phyloP scores from a whole-genome alignment of 495 filamentous ascomycete species.

The Penicillium odoratum region DNA sequence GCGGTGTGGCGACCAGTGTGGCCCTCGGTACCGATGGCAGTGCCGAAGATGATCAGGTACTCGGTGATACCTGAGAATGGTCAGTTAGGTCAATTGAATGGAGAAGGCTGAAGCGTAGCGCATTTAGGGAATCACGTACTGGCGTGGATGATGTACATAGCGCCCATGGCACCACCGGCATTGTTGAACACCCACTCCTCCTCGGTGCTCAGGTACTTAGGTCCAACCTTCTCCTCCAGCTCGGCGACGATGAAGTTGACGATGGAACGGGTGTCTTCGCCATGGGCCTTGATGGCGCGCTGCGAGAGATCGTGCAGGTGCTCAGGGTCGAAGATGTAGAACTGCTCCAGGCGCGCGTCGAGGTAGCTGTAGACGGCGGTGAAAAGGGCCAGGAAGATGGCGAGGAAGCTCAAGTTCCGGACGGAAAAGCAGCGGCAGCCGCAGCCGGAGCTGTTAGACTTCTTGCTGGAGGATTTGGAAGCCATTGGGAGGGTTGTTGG shows the following conservation, averaged over 20 bases:
- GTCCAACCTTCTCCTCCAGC: slow-evolving; percentile 38
- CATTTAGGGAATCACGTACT: slow-evolving; percentile 44
- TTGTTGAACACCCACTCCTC: slow-evolving; percentile 61
- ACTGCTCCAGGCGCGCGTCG: slow-evolving; percentile 66
- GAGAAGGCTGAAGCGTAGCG: no score
- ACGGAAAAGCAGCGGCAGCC: slow-evolving; percentile 31
- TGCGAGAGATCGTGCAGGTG: slow-evolving; percentile 68
- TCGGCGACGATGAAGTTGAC: slow-evolving; percentile 62
- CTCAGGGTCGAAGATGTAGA: slow-evolving; percentile 73
- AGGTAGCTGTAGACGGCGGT: slow-evolving; percentile 61
- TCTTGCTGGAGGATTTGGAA: slow-evolving; percentile 29
- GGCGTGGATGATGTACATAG: slow-evolving; percentile 86
- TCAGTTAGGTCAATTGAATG: slow-evolving; percentile 8
- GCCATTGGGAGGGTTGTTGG: slow-evolving; percentile 21
- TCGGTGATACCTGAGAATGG: slow-evolving; percentile 59
- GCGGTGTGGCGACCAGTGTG: slow-evolving; percentile 85
- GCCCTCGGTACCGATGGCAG: slow-evolving; percentile 83
- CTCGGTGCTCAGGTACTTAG: slow-evolving; percentile 42
- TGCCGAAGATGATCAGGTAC: slow-evolving; percentile 80
- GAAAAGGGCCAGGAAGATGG: slow-evolving; percentile 60
- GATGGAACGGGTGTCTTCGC: slow-evolving; percentile 68
- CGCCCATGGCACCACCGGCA: slow-evolving; percentile 82
- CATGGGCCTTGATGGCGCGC: slow-evolving; percentile 63
- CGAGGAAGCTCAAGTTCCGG: slow-evolving; percentile 53
- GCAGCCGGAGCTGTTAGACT: slow-evolving; percentile 23